These are phyloP conservation scores for Grammothele lineata DNA, from an alignment of 768 basidiomycete genomes.

Conservation along the genomic window DNA sequence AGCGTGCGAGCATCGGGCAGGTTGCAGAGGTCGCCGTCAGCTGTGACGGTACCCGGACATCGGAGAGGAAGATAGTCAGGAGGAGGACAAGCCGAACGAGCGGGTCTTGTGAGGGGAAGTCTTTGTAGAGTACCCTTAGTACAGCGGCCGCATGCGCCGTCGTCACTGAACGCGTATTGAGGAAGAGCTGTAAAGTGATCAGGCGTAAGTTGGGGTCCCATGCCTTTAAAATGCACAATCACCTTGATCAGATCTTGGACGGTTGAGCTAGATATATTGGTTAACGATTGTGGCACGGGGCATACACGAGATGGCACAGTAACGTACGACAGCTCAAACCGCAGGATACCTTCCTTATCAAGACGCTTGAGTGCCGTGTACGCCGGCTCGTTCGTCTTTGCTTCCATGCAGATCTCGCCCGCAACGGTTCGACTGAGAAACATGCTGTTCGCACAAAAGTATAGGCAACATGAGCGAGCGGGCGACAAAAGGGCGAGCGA, in stretches of 20 bases:
- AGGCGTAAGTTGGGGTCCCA: conserved; percentile 1
- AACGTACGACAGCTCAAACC: conserved; percentile 64
- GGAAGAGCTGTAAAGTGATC: conserved; percentile 60
- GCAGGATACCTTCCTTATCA: conserved; percentile 58
- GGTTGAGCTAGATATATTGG: conserved; percentile 34
- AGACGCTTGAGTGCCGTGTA: conserved; percentile 66
- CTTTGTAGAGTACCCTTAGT: conserved; percentile 58
- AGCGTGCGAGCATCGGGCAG: conserved; percentile 1
- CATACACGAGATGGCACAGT: conserved; percentile 4
- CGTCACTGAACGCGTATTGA: conserved; percentile 64
- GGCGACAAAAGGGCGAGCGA: background rate
- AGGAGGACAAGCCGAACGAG: conserved; percentile 69
- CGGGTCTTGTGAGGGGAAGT: conserved; percentile 61
- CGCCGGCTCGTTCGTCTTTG: conserved; percentile 62
- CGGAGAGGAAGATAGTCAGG: conserved; percentile 55
- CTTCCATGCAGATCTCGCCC: conserved; percentile 80
- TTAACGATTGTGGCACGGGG: background rate
- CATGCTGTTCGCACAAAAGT: conserved; percentile 47
- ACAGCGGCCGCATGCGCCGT: conserved; percentile 42
- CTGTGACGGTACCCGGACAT: conserved; percentile 5
- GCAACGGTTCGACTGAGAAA: conserved; percentile 82
- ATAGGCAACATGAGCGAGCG: conserved; percentile 9
- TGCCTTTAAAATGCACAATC: too few species aligned
- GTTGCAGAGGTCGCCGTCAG: conserved; percentile 26
- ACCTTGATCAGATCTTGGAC: conserved; percentile 71